Base-by-base conservation (phyloP, 768 basidiomycete species). In the Chalciporus chontae region DNA sequence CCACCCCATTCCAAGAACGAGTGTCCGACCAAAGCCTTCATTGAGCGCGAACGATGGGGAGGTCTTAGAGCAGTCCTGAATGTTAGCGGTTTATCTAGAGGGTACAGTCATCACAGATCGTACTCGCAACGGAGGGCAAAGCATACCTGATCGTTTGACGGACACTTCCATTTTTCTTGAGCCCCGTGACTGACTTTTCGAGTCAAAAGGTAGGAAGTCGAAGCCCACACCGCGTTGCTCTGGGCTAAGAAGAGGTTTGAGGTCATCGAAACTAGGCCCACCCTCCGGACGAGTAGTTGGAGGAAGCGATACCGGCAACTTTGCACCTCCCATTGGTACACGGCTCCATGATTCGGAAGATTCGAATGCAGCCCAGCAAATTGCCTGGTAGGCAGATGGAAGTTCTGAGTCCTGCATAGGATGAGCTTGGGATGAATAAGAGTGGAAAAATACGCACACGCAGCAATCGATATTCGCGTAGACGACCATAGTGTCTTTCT, bases 401-500 rank as follows among this genome's bases (percentile, higher is more conserved):
- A 74, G 60, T 55, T 80, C 80, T 32, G 55, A 70, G 54, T 83
- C 81, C 81, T 82, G 51, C 19, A 2, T 3, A 8, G 2, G 4
- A 23, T 54, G 15, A 66, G 55, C 23, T 4, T 40, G 19, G 9
- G 1, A 39, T 15, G 41, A 26, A 27, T 32, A 24, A 11, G 0
- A 17, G 2, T 13, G 7, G n/a, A 23, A 0, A 7, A 29, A 39
- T 21, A 64, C 70, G 18, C 57, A 79, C 80, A 66, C 72, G 70
- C 27, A 63, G 52, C 36, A 76, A 68, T 39, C 65, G 62, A 41
- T 69, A 77, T 45, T 78, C 76, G 23, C 70, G 61, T 29, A 83
- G 58, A 8, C 69, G 64, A 13, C 81, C 81, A 61, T 76, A 81
- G 47, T 72, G 75, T 15, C 72, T 71, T 66, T 87, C 84, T 24